Base-by-base conservation (phyloP, 805 yeast genomes). In the Lachancea sp. region DNA sequence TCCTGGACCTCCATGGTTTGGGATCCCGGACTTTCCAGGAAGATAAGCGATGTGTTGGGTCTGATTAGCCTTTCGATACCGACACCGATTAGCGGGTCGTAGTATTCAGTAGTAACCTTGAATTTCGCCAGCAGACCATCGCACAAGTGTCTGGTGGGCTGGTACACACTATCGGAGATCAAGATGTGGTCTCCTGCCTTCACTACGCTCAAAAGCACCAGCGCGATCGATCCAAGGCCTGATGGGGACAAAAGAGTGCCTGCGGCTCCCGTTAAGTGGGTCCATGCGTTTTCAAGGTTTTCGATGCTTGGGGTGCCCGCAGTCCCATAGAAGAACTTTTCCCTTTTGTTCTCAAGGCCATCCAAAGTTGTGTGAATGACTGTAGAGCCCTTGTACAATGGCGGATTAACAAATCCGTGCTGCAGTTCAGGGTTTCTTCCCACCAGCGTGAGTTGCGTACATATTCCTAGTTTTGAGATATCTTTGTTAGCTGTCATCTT, bases 231-330 rank as follows among this genome's bases (percentile, higher is more conserved):
- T 3, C 46, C 48, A 32, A 47, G 50, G 3, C 52, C 52, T 13
- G 50, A 40, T 8, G 52, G 48, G 6, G 52, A 47, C 15, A 49
- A 30, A 17, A 46, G 50, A 8, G 52, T 46, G 11, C 52, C 52
- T 10, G 52, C 50, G 9, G 49, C 48, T 6, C 50, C 50, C 13
- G 52, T 49, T 19, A 49, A 20, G 9, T 40, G 35, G 2, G 43
- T 44, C 50, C 52, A 49, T 11, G 52, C 45, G 13, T 43, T 37
- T 41, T 49, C 52, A 13, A 49, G 42, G 39, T 46, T 46, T 13
- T 42, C 49, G 2, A 49, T 47, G n/a, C 50, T 49, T 6, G 52
- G 50, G 5, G 48, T 36, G 25, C 52, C 52, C 6, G 48, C 48
- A 15, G 49, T 47, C 8, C 52, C 52, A 35, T 49, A 49, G 15